These are phyloP conservation scores for Sonneratia caseolaris DNA, from an alignment of 345 rosid genomes.

Conservation along the genomic window DNA sequence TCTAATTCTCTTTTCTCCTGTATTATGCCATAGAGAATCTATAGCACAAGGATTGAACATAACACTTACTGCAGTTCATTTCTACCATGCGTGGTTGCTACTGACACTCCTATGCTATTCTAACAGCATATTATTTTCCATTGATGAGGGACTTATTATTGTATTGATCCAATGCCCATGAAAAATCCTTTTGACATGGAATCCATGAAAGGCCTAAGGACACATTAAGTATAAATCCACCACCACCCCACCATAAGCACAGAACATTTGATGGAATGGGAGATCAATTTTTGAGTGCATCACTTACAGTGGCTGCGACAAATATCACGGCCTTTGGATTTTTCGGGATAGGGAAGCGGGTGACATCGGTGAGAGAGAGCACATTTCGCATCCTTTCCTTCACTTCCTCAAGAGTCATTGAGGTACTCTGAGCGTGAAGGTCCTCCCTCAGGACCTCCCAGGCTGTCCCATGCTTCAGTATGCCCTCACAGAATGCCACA, in stretches of 20 bases:
- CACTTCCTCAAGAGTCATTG: conserved; percentile 88
- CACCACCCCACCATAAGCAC: neutral
- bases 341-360: conserved; percentile 89
- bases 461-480: conserved; percentile 83
- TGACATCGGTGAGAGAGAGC: conserved; percentile 94
- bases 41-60: neutral
- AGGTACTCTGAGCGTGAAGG: conserved; percentile 54
- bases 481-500: conserved; percentile 99
- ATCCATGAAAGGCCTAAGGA: neutral
- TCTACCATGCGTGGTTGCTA: neutral
- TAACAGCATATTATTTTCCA: neutral
- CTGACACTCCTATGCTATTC: neutral
- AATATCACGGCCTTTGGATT: conserved; percentile 77
- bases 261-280: neutral
- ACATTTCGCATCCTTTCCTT: conserved; percentile 87
- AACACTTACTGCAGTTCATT: neutral
- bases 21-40: neutral
- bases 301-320: conserved; percentile 96
- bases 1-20: neutral
- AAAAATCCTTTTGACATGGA: too few species aligned
- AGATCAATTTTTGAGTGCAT: conserved; percentile 3
- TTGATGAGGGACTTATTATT: neutral
- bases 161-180: too few species aligned
- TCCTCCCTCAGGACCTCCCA: conserved; percentile 98
- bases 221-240: neutral